These are phyloP conservation scores for Arxiozyma slooffiae DNA, from an alignment of 1,139 yeast genomes.

Conservation along the genomic window DNA sequence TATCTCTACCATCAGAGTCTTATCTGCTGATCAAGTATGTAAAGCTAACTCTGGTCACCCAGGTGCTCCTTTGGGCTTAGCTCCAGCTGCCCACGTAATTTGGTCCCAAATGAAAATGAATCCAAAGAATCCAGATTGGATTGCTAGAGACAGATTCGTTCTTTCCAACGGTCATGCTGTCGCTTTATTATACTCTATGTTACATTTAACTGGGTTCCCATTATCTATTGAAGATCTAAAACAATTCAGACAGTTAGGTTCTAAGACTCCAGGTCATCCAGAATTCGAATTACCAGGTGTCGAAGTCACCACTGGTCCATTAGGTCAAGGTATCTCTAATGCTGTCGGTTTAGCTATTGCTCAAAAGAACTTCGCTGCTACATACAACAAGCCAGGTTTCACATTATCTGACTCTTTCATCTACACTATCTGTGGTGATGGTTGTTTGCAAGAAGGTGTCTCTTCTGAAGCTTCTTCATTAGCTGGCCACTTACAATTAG, in stretches of 20 bases:
- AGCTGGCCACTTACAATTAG: conserved; percentile 94
- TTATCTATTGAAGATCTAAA: conserved; percentile 78
- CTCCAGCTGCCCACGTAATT: conserved; percentile 72
- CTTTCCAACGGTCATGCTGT: conserved; percentile 96
- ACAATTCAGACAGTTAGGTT: conserved; percentile 80
- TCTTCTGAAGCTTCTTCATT: conserved; percentile 88
- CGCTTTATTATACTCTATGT: conserved; percentile 76
- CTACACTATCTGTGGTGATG: conserved; percentile 87
- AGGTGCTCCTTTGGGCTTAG: conserved; percentile 98
- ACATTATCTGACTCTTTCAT: conserved; percentile 65
- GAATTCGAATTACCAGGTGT: conserved; percentile 77
- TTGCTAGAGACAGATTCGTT: conserved; percentile 91
- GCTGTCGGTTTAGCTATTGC: conserved; percentile 98
- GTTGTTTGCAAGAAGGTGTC: conserved; percentile 98
- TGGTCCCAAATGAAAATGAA: conserved; percentile 78
- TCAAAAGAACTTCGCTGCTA: conserved; percentile 84
- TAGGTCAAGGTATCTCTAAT: conserved; percentile 96
- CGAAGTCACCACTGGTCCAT: conserved; percentile 97
- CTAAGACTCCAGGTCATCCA: conserved; percentile 97
- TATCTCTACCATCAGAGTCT: conserved; percentile 79
- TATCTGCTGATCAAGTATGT: conserved; percentile 81
- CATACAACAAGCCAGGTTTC: conserved; percentile 82
- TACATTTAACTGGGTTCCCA: conserved; percentile 80
- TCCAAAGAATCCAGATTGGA: conserved; percentile 87
- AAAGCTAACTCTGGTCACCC: conserved; percentile 98